Conservation (phyloP, 2,329 filamentous ascomycete genomes). For the Trichoderma sp. region DNA sequence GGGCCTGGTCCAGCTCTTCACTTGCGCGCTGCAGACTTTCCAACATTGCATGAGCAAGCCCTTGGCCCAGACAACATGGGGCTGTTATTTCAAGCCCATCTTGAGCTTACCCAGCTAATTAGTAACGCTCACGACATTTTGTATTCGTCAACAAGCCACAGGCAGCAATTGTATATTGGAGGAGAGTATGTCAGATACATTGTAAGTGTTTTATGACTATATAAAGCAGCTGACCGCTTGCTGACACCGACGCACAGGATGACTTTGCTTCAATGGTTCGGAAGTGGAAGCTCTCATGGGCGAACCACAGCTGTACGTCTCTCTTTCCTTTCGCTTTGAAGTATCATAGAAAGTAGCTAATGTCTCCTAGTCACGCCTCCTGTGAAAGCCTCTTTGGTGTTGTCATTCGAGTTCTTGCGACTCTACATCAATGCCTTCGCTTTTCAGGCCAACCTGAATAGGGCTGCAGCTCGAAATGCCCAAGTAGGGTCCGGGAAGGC, state of each 20-base stretch:
- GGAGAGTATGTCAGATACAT: not conserved
- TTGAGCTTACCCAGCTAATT: not conserved
- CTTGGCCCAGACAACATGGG: constrained; percentile 2
- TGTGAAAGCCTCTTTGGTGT: not conserved
- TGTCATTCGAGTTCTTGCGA: not conserved
- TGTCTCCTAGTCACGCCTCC: not conserved
- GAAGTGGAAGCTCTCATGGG: constrained; percentile 3
- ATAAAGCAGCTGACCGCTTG: not conserved
- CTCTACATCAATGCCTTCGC: not conserved
- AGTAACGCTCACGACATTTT: not conserved
- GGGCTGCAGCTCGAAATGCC: not conserved
- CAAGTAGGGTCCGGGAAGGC: not conserved
- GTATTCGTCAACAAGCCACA: not conserved
- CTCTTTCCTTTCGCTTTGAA: not conserved
- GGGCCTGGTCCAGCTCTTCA: not conserved
- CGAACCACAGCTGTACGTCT: not conserved
- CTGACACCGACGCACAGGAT: not conserved
- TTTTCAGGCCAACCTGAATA: not conserved
- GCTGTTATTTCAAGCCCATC: not conserved
- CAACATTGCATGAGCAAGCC: not conserved
- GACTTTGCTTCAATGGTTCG: constrained; percentile 1
- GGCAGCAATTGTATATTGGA: not conserved
- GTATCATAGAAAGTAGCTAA: not conserved
- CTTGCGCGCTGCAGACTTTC: not conserved
- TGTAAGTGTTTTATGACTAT: not conserved